These are phyloP conservation scores for Bruguiera hainesii DNA, from an alignment of 441 rosid species.

Conservation along the genomic window DNA sequence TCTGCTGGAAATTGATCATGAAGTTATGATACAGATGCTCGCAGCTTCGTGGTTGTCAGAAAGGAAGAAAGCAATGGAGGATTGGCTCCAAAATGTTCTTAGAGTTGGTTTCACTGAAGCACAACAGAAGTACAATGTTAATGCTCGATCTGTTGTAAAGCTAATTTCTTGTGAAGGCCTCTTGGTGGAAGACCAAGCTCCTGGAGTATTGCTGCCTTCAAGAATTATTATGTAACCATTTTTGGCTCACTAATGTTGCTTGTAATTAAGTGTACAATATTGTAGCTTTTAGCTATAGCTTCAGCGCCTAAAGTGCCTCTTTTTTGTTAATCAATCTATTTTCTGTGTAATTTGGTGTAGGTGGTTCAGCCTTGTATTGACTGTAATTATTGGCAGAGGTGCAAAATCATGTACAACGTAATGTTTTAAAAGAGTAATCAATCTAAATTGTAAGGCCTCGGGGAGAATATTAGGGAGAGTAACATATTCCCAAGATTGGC, in stretches of 20 bases:
- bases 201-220: constrained; percentile 50
- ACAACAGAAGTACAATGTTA: constrained; percentile 21
- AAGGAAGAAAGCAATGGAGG: constrained; percentile 32
- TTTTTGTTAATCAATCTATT: background rate
- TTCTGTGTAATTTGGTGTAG: background rate
- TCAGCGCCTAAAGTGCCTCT: background rate
- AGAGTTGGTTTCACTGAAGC: constrained; percentile 47
- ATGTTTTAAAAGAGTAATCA: too few species aligned
- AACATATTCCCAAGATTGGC: too few species aligned
- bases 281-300: constrained; percentile 18
- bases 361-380: background rate
- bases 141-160: constrained; percentile 35
- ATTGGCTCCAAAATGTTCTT: constrained; percentile 58
- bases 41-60: constrained; percentile 54
- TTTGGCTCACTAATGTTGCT: constrained; percentile 2
- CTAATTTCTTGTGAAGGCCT: constrained; percentile 36
- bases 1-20: constrained; percentile 50
- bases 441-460: too few species aligned
- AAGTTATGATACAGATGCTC: constrained; percentile 53
- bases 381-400: background rate
- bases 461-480: too few species aligned
- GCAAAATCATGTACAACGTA: background rate
- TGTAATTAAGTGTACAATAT: constrained; percentile 27
- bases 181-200: constrained; percentile 36
- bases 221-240: constrained; percentile 33